Base-by-base conservation (phyloP, 148 eudicot species). In the Fagopyrum esculentum region DNA sequence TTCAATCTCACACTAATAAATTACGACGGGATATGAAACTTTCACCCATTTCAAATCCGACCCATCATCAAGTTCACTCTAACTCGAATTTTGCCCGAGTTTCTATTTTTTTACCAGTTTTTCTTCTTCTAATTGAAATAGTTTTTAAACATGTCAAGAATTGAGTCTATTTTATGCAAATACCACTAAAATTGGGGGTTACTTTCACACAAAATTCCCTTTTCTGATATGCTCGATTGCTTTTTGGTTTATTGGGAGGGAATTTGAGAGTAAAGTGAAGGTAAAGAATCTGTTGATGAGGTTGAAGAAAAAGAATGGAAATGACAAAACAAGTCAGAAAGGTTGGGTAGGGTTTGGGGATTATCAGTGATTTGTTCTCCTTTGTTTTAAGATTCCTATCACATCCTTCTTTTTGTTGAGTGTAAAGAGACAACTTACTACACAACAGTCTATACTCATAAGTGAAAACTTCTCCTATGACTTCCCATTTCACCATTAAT, bases 241-340 rank as follows among this genome's bases (percentile, higher is more conserved):
- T 15, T n/a, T 52, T 5, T 45, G 46, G 51, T 6, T 10, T 35
- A 35, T 35, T 35, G 74, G 49, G 76, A 66, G 73, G 71, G 74
- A 75, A 52, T 68, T n/a, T 15, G 49, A 76, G 52, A 49, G 52
- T 48, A 22, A 19, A 40, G 63, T 9, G 4, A 22, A 16, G 16
- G 6, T n/a, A 54, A 6, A 55, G 59, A 55, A 55, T 55, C 19
- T 55, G n/a, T 19, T 55, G 59, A 55, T 55, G 59, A 16, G 59
- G 15, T 16, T 16, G 19, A 3, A 55, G 17, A 16, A 55, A 13
- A 3, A 19, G 6, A 55, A 16, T 3, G 22, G 59, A 59, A 78
- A 61, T 50, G 68, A 75, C 16, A 40, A n/a, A 71, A n/a, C 57
- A 57, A 3, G 52, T 49, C 52, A 49, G 10, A 49, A 9, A 49